Evolutionary conservation across 805 yeast genomes (phyloP).

Genomic region (Zygosaccharomyces bisporus): DNA sequence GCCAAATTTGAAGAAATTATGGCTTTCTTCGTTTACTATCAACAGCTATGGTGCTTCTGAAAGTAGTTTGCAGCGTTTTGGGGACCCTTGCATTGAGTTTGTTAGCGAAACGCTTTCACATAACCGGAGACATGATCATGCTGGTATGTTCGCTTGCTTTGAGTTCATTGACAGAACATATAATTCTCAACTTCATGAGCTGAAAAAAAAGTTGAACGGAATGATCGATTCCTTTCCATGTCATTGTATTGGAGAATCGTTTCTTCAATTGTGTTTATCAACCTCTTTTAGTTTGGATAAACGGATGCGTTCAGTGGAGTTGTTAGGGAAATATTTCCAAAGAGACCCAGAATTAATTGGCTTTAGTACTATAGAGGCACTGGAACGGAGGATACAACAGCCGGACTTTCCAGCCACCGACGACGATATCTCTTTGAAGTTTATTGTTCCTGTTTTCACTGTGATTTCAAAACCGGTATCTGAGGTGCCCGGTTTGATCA

Average conservation of each 20-base stretch:
- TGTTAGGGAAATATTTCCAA: conserved; percentile 35
- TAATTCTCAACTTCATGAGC: conserved; percentile 6
- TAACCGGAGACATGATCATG: conserved; percentile 42
- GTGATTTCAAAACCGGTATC: conserved; percentile 36
- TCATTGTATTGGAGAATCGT: conserved; percentile 41
- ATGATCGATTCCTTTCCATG: conserved; percentile 16
- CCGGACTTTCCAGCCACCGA: conserved; percentile 18
- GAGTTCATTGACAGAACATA: conserved; percentile 20
- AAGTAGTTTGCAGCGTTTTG: conserved; percentile 36
- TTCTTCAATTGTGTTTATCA: conserved; percentile 48
- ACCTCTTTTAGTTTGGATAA: conserved; percentile 35
- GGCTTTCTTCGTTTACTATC: conserved; percentile 51
- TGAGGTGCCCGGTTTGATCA: conserved; percentile 27
- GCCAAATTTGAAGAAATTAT: conserved; percentile 55
- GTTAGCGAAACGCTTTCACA: conserved; percentile 37
- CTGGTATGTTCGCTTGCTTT: conserved; percentile 24
- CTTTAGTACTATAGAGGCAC: conserved; percentile 42
- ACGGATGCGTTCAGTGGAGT: conserved; percentile 36
- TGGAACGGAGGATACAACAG: conserved; percentile 33
- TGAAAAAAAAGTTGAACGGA: conserved; percentile 12
- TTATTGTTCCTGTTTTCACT: conserved; percentile 38
- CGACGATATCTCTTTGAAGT: conserved; percentile 28
- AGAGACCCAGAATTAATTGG: conserved; percentile 42
- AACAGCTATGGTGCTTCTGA: conserved; percentile 32
- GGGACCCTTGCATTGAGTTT: conserved; percentile 28